phyloP scores from a whole-genome alignment of 2,329 filamentous ascomycete genomes.

The Calonectria leucothoes region DNA sequence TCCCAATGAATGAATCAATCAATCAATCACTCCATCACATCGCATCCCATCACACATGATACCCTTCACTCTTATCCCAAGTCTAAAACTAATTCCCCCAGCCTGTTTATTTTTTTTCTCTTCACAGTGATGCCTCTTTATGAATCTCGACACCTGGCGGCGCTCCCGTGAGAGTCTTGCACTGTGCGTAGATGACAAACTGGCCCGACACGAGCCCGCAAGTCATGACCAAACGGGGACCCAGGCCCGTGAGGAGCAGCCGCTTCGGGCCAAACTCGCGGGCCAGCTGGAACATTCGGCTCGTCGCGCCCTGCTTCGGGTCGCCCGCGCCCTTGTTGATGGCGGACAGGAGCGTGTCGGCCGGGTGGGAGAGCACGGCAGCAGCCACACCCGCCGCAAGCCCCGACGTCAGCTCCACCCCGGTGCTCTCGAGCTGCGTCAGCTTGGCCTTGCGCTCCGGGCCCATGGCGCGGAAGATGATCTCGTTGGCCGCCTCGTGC shows the following conservation, averaged over 20 bases:
- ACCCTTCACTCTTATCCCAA: neutral
- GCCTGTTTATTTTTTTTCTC: too few species aligned
- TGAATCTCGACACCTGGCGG: conserved; percentile 65
- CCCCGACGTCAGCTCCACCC: conserved; percentile 87
- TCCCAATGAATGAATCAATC: neutral
- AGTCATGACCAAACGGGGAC: conserved; percentile 65
- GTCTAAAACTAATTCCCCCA: neutral
- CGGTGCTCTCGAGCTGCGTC: conserved; percentile 78
- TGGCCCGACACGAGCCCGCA: conserved; percentile 64
- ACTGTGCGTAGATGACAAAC: conserved; percentile 67
- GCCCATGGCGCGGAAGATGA: conserved; percentile 77
- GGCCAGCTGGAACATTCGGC: conserved; percentile 64
- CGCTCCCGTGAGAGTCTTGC: conserved; percentile 63
- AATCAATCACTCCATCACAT: neutral
- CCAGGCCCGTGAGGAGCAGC: conserved; percentile 59
- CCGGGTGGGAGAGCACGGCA: conserved; percentile 89
- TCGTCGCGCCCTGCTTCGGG: conserved; percentile 58
- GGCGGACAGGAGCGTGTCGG: conserved; percentile 72
- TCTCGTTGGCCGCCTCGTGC: conserved; percentile 87
- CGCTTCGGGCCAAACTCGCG: conserved; percentile 62
- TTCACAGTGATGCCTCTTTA: conserved; percentile 53
- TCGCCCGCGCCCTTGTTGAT: conserved; percentile 68
- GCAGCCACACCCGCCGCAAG: conserved; percentile 90
- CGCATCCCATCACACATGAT: neutral
- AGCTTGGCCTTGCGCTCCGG: conserved; percentile 73